phyloP scores from a whole-genome alignment of 805 yeast species.

The Candida alai region DNA sequence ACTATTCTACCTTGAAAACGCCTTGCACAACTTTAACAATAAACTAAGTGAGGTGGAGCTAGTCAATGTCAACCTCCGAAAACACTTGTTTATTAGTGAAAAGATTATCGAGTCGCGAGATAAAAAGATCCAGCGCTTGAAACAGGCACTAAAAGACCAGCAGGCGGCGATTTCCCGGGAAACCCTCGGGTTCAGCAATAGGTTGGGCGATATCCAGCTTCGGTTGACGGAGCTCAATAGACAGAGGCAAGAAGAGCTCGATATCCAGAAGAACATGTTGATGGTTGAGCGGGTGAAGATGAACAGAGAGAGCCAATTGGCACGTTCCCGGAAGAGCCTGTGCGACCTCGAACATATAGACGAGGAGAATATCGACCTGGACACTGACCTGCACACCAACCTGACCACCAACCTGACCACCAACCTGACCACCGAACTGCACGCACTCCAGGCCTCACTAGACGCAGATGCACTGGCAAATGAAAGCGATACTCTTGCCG shows the following conservation, averaged over 20 bases:
- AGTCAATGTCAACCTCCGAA: constrained; percentile 55
- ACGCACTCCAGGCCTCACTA: no score
- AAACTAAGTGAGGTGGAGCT: constrained; percentile 59
- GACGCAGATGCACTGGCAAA: constrained; percentile 1
- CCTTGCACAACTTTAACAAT: constrained; percentile 53
- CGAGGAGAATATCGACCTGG: no score
- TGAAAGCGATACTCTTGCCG: constrained; percentile 6
- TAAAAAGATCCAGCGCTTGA: constrained; percentile 52
- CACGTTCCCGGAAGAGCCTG: no score
- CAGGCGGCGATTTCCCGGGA: constrained; percentile 40
- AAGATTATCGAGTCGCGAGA: constrained; percentile 56
- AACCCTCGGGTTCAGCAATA: constrained; percentile 45
- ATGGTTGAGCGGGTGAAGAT: not conserved
- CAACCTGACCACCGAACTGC: no score
- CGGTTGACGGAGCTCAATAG: constrained; percentile 7
- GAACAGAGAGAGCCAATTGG: constrained; percentile 4
- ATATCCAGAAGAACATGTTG: constrained; percentile 2
- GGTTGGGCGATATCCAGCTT: constrained; percentile 20
- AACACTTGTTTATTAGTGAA: constrained; percentile 52
- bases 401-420: not conserved
- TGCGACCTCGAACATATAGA: no score
- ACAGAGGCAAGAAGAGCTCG: constrained; percentile 9
- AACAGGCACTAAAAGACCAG: constrained; percentile 47
- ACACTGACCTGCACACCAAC: no score
- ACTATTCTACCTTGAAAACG: constrained; percentile 50